These are phyloP conservation scores for Candida boleticola DNA, from an alignment of 805 yeast species.

Conservation along the genomic window DNA sequence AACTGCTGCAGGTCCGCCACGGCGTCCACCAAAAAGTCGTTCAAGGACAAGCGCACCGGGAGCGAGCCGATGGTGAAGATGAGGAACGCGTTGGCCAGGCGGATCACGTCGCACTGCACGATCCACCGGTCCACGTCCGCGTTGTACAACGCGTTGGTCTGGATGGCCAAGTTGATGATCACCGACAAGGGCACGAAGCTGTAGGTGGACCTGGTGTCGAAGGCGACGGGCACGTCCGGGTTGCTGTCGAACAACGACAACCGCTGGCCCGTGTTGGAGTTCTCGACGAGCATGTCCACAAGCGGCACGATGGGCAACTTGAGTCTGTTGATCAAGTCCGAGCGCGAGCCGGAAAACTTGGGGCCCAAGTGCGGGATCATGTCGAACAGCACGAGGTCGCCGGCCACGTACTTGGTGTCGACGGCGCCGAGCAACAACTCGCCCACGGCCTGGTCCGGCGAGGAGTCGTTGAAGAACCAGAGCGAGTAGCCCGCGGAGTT, in stretches of 20 bases:
- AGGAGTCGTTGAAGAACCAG: slow-evolving; percentile 20
- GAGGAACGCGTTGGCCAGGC: slow-evolving; percentile 46
- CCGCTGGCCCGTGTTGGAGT: slow-evolving; percentile 35
- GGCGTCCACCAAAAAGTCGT: slow-evolving; percentile 44
- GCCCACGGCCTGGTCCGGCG: slow-evolving; percentile 18
- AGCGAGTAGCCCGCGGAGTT: slow-evolving; percentile 33
- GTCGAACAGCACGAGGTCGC: slow-evolving; percentile 48
- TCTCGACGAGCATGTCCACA: slow-evolving; percentile 21
- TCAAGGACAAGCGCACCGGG: slow-evolving; percentile 48
- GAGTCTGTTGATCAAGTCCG: slow-evolving; percentile 12
- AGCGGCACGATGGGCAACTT: slow-evolving; percentile 31
- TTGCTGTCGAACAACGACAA: neutral
- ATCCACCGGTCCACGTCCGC: slow-evolving; percentile 52
- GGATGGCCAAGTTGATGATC: slow-evolving; percentile 63
- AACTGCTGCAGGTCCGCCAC: slow-evolving; percentile 32
- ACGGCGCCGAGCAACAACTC: slow-evolving; percentile 58
- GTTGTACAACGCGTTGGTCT: slow-evolving; percentile 63
- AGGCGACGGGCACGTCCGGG: slow-evolving; percentile 45
- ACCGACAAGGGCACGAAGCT: slow-evolving; percentile 54
- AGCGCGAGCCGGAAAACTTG: slow-evolving; percentile 34
- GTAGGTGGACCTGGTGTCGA: slow-evolving; percentile 54
- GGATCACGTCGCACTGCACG: slow-evolving; percentile 54
- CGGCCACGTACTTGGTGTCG: slow-evolving; percentile 43
- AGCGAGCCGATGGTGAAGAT: slow-evolving; percentile 54
- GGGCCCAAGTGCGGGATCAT: slow-evolving; percentile 47